Conservation (phyloP, 345 rosid species). For the Eucalyptus sideroxylon region DNA sequence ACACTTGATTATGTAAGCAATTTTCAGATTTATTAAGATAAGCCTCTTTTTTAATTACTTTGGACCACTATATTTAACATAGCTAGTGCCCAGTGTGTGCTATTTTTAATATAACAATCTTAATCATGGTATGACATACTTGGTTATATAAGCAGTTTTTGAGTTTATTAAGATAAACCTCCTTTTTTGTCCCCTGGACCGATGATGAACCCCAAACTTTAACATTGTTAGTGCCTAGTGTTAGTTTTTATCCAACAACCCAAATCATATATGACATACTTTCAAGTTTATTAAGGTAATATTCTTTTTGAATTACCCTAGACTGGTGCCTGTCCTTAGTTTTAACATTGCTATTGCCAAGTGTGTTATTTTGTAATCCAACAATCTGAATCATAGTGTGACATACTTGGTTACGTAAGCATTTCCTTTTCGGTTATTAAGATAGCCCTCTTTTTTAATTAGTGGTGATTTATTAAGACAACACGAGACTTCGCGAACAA, state of each 20-base stretch:
- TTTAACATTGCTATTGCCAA: neutral
- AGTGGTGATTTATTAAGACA: neutral
- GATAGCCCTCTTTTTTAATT: neutral
- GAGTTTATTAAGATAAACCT: neutral
- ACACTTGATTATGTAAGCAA: neutral
- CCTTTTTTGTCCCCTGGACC: neutral
- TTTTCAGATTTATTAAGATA: neutral
- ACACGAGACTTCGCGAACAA: neutral
- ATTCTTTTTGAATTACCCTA: neutral
- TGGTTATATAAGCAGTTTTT: too few species aligned
- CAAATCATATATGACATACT: neutral
- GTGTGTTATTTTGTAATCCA: neutral
- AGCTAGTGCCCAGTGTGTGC: neutral
- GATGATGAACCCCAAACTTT: neutral
- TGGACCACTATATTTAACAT: neutral
- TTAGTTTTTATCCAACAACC: neutral
- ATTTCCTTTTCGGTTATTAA: neutral
- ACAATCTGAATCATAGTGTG: neutral
- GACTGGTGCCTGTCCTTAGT: neutral
- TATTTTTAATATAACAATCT: neutral
- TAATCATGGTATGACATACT: neutral
- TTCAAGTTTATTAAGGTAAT: neutral
- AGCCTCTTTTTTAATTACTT: rapidly evolving
- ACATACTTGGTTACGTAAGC: neutral
- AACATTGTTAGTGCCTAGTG: neutral